phyloP scores from a whole-genome alignment of 441 rosid species.

The Euphorbia corollata region DNA sequence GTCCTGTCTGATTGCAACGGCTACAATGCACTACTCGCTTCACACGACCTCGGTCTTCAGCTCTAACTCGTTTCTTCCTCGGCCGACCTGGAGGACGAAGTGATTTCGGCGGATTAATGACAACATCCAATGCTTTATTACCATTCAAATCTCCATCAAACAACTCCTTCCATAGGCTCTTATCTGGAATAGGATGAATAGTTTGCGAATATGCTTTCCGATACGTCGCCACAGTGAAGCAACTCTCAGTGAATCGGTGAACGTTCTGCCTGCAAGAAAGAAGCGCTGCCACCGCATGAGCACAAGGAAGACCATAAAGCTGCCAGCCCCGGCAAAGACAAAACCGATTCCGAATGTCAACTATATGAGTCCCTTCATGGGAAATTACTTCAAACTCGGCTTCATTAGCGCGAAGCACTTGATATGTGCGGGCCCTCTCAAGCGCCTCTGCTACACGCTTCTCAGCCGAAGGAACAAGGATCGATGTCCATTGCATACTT shows the following conservation, averaged over 20 bases:
- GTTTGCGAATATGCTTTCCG: conserved; percentile 90
- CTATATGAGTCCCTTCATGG: conserved; percentile 83
- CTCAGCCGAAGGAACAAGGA: conserved; percentile 89
- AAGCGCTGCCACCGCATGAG: conserved; percentile 95
- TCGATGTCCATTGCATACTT: conserved; percentile 91
- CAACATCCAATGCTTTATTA: conserved; percentile 32
- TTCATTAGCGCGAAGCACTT: conserved; percentile 92
- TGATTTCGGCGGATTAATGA: conserved; percentile 78
- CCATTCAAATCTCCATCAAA: conserved; percentile 58
- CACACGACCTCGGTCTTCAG: conserved; percentile 76
- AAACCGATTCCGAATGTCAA: conserved; percentile 80
- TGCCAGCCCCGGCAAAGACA: conserved; percentile 99
- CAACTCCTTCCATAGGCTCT: conserved; percentile 72
- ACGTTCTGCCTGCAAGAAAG: conserved; percentile 97
- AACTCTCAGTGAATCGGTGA: conserved; percentile 88
- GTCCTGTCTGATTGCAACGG: conserved; percentile 94
- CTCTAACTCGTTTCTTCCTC: conserved; percentile 78
- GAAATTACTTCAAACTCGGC: conserved; percentile 95
- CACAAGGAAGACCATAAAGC: conserved; percentile 86
- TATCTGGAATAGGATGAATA: conserved; percentile 93
- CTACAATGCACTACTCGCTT: conserved; percentile 96
- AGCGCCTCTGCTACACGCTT: conserved; percentile 80
- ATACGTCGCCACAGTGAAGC: conserved; percentile 91
- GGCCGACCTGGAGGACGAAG: conserved; percentile 91
- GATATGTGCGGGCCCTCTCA: conserved; percentile 75